Base-by-base conservation (phyloP, 306 rosid genomes). In the Dryas octopetala region DNA sequence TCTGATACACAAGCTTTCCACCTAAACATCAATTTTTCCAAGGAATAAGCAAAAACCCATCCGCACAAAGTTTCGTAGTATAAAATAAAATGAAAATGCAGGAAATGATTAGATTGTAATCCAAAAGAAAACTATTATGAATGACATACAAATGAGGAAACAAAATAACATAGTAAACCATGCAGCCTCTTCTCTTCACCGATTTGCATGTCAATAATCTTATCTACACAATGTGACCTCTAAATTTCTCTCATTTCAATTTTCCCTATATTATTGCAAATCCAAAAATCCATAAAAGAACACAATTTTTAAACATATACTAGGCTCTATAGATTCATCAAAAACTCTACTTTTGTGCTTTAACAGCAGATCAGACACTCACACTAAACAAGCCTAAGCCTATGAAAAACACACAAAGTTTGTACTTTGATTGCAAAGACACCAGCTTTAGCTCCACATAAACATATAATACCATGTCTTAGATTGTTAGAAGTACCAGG, bases 1-100 rank as follows among this genome's bases (percentile, higher is more conserved):
- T 74, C 83, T 80, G 79, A 17, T 80, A 80, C 43, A 80, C 76
- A 11, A 74, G 78, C 79, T 78, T 78, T 40, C 81, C 81, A 26
- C 82, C 74, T 75, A 69, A 9, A 74, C 4, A 11, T 52, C 44
- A 68, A 9, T 38, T 62, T 51, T 47, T 13, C 11, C 4, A 0
- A 4, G 44, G n/a, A 5, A 6, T 40, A 48, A 50, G 28, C 26
- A 7, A 16, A 12, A 19, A 11, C 23, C n/a, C 15, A 38, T 67
- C 80, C 70, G 0, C 65, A 45, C 19, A 58, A 73, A 64, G 26
- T 9, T 46, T 15, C 10, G 3, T 4, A 9, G 41, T 17, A 55
- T 8, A 0, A 32, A 19, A 11, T 43, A 54, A 41, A 41, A 64
- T 48, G 53, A 46, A 50, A 51, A 13, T 1, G n/a, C 53, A n/a